These are phyloP conservation scores for Acer saccharum DNA, from an alignment of 345 rosid species.

Conservation along the genomic window DNA sequence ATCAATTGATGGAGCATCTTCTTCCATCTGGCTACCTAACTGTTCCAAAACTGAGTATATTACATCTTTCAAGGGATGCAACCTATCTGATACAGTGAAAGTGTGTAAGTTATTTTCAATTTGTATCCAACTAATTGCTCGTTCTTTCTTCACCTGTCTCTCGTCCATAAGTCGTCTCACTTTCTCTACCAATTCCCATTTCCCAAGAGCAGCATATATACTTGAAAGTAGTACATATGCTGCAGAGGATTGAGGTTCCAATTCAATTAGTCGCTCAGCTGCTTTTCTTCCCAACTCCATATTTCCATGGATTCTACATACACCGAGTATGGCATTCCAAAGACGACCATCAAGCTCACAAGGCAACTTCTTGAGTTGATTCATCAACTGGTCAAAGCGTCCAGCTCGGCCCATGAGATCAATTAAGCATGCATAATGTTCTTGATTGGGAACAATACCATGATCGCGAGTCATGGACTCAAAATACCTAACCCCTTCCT, in stretches of 20 bases:
- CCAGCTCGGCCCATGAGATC: slow-evolving; percentile 79
- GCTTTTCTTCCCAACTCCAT: slow-evolving; percentile 56
- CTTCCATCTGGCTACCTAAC: slow-evolving; percentile 47
- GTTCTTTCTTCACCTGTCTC: slow-evolving; percentile 51
- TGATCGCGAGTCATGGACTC: slow-evolving; percentile 46
- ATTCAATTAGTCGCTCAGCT: slow-evolving; percentile 52
- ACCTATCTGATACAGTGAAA: slow-evolving; percentile 50
- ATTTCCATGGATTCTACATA: slow-evolving; percentile 58
- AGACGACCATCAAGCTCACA: slow-evolving; percentile 44
- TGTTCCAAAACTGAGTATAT: slow-evolving; percentile 45
- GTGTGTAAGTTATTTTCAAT: slow-evolving; percentile 45
- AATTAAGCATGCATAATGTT: slow-evolving; percentile 74
- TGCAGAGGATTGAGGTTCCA: slow-evolving; percentile 55
- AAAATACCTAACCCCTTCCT: slow-evolving; percentile 64
- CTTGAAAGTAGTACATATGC: slow-evolving; percentile 59
- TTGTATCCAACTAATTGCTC: slow-evolving; percentile 67
- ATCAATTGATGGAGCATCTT: slow-evolving; percentile 37
- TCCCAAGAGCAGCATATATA: slow-evolving; percentile 53
- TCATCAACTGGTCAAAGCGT: slow-evolving; percentile 47
- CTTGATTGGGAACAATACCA: slow-evolving; percentile 58
- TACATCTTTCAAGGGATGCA: slow-evolving; percentile 51
- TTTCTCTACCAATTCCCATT: slow-evolving; percentile 58
- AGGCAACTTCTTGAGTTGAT: slow-evolving; percentile 51
- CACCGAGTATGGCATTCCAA: slow-evolving; percentile 58
- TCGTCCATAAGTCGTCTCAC: slow-evolving; percentile 57